Conservation (phyloP, 2,329 filamentous ascomycete genomes). For the Aspergillus jensenii region DNA sequence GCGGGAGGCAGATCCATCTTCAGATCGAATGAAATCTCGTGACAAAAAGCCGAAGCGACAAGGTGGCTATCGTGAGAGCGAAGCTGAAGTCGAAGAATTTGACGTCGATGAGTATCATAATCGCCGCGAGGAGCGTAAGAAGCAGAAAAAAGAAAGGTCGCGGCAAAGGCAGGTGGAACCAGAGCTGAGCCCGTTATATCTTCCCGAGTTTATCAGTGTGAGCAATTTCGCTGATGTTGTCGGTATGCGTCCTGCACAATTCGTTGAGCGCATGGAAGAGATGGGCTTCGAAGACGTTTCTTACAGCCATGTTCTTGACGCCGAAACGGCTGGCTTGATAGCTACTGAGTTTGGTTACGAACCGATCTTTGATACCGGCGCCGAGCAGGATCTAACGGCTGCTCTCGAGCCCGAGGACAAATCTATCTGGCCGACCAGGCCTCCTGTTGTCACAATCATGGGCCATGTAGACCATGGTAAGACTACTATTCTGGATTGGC, state of each 20-base stretch:
- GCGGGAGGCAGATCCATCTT: conserved; percentile 17
- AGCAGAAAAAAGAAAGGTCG: conserved; percentile 44
- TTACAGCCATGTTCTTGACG: conserved; percentile 81
- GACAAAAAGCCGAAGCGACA: conserved; percentile 25
- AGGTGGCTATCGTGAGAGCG: conserved; percentile 23
- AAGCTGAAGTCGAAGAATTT: conserved; percentile 29
- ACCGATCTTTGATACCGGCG: conserved; percentile 64
- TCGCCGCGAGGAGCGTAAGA: conserved; percentile 33
- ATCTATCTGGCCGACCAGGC: conserved; percentile 68
- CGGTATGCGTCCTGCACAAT: conserved; percentile 67
- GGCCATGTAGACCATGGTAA: conserved; percentile 98
- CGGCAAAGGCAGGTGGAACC: conserved; percentile 41
- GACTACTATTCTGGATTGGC: conserved; percentile 89
- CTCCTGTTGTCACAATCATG: conserved; percentile 98
- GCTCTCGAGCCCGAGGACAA: conserved; percentile 68
- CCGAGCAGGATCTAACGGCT: conserved; percentile 70
- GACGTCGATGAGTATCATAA: conserved; percentile 39
- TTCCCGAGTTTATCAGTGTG: conserved; percentile 93
- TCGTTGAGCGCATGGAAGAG: conserved; percentile 73
- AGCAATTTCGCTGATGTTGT: conserved; percentile 74
- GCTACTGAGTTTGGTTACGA: conserved; percentile 93
- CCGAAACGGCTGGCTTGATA: conserved; percentile 85
- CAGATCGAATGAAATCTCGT: conserved; percentile 23
- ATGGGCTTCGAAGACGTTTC: conserved; percentile 87
- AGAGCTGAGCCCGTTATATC: conserved; percentile 62